Conservation (phyloP, 177 flowering plant genomes). For the Telopea speciosissima region DNA sequence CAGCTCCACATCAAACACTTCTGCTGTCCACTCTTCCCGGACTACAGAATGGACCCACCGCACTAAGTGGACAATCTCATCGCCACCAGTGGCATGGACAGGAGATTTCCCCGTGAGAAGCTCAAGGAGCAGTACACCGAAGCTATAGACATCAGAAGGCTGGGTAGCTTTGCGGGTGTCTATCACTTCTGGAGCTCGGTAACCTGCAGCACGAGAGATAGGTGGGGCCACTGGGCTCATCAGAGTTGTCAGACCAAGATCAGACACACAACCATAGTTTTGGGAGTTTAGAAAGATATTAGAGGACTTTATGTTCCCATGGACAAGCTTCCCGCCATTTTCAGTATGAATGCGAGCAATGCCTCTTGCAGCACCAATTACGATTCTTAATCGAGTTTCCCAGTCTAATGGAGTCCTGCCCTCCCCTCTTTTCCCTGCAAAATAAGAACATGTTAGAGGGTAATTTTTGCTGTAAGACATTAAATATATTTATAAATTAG, state of each 20-base stretch:
- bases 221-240: slow-evolving; percentile 63
- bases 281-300: slow-evolving; percentile 77
- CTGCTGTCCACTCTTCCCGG: slow-evolving; percentile 97
- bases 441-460: background rate
- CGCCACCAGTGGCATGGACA: slow-evolving; percentile 63
- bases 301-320: slow-evolving; percentile 84
- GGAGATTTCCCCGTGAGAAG: slow-evolving; percentile 93
- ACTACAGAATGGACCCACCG: slow-evolving; percentile 98
- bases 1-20: slow-evolving; percentile 86
- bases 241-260: slow-evolving; percentile 58
- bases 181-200: slow-evolving; percentile 90
- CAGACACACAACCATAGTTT: slow-evolving; percentile 68
- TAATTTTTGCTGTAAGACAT: no score
- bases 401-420: slow-evolving; percentile 63
- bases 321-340: slow-evolving; percentile 74
- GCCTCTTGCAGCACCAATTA: slow-evolving; percentile 82
- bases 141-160: slow-evolving; percentile 88
- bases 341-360: slow-evolving; percentile 63
- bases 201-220: slow-evolving; percentile 78
- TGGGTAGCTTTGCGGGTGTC: slow-evolving; percentile 80
- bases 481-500: no score
- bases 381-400: slow-evolving; percentile 72
- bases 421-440: slow-evolving; percentile 70
- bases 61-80: slow-evolving; percentile 78
- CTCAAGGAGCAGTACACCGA: slow-evolving; percentile 83